phyloP scores from a whole-genome alignment of 371 early-diverging fungal genomes.

The Mycotypha africana region DNA sequence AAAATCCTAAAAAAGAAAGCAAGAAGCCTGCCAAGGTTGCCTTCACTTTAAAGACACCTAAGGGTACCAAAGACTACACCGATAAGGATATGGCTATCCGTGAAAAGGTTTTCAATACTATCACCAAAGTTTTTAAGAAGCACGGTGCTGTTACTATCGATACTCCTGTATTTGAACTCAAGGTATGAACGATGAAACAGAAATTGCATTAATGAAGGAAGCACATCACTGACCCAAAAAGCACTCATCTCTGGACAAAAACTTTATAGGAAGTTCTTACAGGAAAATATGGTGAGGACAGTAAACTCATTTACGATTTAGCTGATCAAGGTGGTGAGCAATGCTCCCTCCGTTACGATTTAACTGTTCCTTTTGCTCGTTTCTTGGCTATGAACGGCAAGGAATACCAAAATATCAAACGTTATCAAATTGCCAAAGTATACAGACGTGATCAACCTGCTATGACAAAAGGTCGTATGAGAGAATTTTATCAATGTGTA shows the following conservation, averaged over 20 bases:
- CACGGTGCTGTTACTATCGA: conserved; percentile 99
- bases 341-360: conserved; percentile 97
- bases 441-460: conserved; percentile 99
- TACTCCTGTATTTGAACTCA: conserved; percentile 99
- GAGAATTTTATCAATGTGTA: conserved; percentile 99
- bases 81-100: conserved; percentile 95
- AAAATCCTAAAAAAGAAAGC: too few relatives aligned
- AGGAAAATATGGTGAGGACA: conserved; percentile 99
- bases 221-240: too few relatives aligned
- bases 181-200: conserved; percentile 28
- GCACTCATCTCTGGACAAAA: neutral
- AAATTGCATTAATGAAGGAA: too few relatives aligned
- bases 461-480: conserved; percentile 96
- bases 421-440: conserved; percentile 99
- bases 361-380: conserved; percentile 99
- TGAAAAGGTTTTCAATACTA: conserved; percentile 85
- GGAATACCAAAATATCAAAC: conserved; percentile 82
- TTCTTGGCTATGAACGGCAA: conserved; percentile 93
- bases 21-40: conserved; percentile 29
- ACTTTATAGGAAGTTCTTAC: conserved; percentile 75
- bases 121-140: conserved; percentile 83
- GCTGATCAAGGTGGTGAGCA: conserved; percentile 98
- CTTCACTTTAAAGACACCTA: conserved; percentile 67
- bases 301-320: conserved; percentile 98
- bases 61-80: conserved; percentile 96